Evolutionary conservation across 2,329 filamentous ascomycete species (phyloP).

Genomic region (Fusarium setosum): DNA sequence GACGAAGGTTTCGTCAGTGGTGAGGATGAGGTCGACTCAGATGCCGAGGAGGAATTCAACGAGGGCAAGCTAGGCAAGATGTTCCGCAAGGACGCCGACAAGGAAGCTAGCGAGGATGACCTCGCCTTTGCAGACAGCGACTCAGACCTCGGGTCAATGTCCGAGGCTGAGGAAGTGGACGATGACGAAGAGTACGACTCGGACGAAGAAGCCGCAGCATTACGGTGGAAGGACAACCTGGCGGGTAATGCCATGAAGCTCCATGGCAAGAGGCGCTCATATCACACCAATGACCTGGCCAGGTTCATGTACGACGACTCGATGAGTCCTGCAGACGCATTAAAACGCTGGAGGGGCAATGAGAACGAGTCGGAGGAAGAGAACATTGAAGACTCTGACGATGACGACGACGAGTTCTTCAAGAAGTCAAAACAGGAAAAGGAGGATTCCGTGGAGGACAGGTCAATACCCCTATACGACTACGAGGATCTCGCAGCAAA

Average conservation of each 20-base stretch:
- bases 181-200: conserved; percentile 65
- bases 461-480: conserved; percentile 81
- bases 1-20: conserved; percentile 67
- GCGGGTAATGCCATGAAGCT: conserved; percentile 77
- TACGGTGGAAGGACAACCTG: conserved; percentile 92
- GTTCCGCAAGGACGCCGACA: conserved; percentile 65
- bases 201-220: conserved; percentile 76
- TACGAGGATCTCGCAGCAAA: conserved; percentile 85
- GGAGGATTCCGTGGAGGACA: conserved; percentile 82
- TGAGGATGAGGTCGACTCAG: conserved; percentile 62
- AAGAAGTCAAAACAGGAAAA: conserved; percentile 71
- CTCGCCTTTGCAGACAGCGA: conserved; percentile 96
- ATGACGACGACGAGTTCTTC: conserved; percentile 73
- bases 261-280: conserved; percentile 77
- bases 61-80: conserved; percentile 70
- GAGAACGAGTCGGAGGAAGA: conserved; percentile 66
- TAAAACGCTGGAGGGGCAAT: conserved; percentile 83
- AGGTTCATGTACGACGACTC: conserved; percentile 89
- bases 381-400: conserved; percentile 66
- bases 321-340: conserved; percentile 78
- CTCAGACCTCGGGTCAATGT: conserved; percentile 93
- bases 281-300: conserved; percentile 84
- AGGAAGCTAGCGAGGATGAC: conserved; percentile 72
- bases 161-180: conserved; percentile 60
- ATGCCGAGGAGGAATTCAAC: conserved; percentile 67